Percentiles rank a stretch among this genome's conserved stretches.
phyloP scores from a whole-genome alignment of 2,329 filamentous ascomycete genomes.

The Samsoniella hepiali region DNA sequence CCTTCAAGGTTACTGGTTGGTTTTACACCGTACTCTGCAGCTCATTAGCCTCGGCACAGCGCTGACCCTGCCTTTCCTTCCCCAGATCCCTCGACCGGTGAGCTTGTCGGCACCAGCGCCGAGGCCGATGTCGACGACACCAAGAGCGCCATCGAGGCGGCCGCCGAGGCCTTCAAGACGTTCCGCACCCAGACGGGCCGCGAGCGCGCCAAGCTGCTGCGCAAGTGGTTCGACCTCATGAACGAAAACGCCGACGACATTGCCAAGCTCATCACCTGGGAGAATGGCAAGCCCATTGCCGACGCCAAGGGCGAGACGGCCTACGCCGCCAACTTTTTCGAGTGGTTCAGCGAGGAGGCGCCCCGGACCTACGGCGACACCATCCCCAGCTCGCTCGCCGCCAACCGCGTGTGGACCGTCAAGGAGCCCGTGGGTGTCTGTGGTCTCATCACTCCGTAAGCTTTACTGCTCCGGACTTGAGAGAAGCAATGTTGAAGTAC shows the following conservation, averaged over 20 bases:
- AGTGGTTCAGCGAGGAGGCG: constrained; percentile 81
- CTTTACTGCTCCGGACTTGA: background rate
- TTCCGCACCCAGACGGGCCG: constrained; percentile 72
- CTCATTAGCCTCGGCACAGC: background rate
- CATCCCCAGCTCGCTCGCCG: constrained; percentile 65
- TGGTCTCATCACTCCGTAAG: constrained; percentile 71
- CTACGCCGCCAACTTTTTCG: constrained; percentile 72
- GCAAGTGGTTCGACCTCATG: constrained; percentile 80
- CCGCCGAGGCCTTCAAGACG: constrained; percentile 67
- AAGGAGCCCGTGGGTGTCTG: constrained; percentile 84
- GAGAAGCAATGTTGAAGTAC: too few relatives aligned
- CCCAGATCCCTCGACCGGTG: constrained; percentile 76
- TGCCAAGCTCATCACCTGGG: constrained; percentile 79
- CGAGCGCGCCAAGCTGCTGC: constrained; percentile 68
- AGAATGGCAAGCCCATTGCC: constrained; percentile 81
- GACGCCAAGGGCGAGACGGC: constrained; percentile 70
- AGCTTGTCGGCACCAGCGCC: constrained; percentile 76
- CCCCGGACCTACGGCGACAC: constrained; percentile 71
- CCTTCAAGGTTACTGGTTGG: constrained; percentile 77
- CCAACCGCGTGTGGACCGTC: constrained; percentile 72
- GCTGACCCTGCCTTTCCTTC: background rate
- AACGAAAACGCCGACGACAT: constrained; percentile 76
- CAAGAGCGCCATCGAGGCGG: constrained; percentile 78
- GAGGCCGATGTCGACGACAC: constrained; percentile 80
- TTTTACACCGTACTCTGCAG: background rate